phyloP scores from a whole-genome alignment of 129 eudicot species.

The Oenanthe sinensis region DNA sequence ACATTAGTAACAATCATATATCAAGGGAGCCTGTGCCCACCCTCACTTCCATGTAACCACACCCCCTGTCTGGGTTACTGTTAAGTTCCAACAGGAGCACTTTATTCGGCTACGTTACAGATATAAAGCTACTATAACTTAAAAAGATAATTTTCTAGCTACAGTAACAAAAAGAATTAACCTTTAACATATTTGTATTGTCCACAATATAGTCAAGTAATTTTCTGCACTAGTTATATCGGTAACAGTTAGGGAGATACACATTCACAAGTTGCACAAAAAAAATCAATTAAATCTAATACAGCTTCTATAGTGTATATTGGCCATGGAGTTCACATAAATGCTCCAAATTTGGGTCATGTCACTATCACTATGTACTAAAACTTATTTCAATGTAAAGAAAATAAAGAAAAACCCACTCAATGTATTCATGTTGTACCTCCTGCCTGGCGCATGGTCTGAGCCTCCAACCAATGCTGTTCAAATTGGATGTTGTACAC shows the following conservation, averaged over 20 bases:
- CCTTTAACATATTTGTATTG: not conserved
- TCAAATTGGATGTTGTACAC: conserved; percentile 86
- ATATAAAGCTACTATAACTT: not conserved
- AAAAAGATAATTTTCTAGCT: not conserved
- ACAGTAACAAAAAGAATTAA: not conserved
- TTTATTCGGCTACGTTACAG: not conserved
- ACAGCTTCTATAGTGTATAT: no score
- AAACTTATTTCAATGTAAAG: not conserved
- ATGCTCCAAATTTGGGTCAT: not conserved
- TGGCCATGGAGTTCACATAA: not conserved
- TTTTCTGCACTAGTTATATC: not conserved
- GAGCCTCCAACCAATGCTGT: conserved; percentile 96
- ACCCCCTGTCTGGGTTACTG: not conserved
- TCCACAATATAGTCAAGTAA: not conserved
- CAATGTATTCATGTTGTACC: conserved; percentile 34
- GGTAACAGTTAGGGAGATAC: not conserved
- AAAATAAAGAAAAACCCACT: not conserved
- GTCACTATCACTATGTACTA: not conserved
- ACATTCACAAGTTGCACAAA: not conserved
- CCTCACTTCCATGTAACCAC: not conserved
- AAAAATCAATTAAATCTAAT: not conserved
- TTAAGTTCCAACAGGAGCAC: not conserved
- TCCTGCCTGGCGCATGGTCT: conserved; percentile 77
- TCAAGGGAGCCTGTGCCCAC: not conserved
- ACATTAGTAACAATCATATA: not conserved